phyloP scores from a whole-genome alignment of 306 rosid species.

The Rosa chinensis region DNA sequence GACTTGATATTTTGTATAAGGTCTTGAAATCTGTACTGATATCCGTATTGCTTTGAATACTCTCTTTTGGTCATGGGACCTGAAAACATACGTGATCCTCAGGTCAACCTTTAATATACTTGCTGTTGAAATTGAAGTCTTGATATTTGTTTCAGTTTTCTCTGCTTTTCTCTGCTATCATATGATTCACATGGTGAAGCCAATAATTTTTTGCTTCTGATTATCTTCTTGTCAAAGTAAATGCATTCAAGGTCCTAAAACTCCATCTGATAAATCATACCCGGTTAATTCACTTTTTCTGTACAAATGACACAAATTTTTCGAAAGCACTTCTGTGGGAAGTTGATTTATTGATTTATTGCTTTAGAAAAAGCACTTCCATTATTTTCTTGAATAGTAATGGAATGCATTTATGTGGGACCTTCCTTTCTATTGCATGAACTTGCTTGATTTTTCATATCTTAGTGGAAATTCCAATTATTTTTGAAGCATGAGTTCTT shows the following conservation, averaged over 20 bases:
- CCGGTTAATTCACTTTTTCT: background rate
- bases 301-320: background rate
- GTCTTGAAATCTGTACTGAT: background rate
- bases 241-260: background rate
- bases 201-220: background rate
- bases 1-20: background rate
- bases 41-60: background rate
- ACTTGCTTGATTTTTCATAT: background rate
- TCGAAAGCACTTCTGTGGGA: background rate
- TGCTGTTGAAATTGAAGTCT: background rate
- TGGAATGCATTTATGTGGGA: background rate
- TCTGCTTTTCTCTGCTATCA: background rate
- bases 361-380: background rate
- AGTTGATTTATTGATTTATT: background rate
- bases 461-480: background rate
- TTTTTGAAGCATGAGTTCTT: background rate
- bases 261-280: background rate
- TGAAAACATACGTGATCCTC: background rate
- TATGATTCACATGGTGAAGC: conserved; percentile 2
- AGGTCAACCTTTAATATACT: background rate
- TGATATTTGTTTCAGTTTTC: background rate
- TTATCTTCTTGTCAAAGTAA: background rate
- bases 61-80: background rate
- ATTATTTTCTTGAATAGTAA: background rate
- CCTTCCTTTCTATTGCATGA: background rate